Percentiles rank a stretch among this genome's conserved stretches.
Conservation (phyloP, 371 early-diverging fungal species). For the Paraphysoderma sedebokerense region DNA sequence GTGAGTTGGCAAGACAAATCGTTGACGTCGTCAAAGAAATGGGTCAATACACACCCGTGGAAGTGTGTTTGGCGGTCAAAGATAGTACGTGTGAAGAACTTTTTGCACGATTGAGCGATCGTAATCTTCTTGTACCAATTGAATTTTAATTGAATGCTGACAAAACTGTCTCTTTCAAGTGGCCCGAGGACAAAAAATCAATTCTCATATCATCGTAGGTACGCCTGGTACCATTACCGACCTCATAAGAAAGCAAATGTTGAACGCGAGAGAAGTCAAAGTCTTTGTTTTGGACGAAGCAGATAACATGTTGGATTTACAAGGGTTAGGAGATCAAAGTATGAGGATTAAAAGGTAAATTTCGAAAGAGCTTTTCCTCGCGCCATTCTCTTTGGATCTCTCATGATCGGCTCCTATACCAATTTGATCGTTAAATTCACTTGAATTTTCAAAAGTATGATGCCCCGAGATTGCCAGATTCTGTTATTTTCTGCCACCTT, state of each 20-base stretch:
- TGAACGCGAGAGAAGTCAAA: slow-evolving; percentile 33
- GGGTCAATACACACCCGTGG: slow-evolving; percentile 69
- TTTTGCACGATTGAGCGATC: too few relatives aligned
- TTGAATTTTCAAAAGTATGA: slow-evolving; percentile 15
- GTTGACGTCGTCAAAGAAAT: slow-evolving; percentile 74
- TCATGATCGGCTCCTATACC: too few relatives aligned
- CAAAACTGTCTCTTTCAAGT: too few relatives aligned
- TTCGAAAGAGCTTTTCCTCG: slow-evolving; percentile 5
- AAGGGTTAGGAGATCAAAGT: slow-evolving; percentile 67
- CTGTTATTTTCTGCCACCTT: slow-evolving; percentile 96
- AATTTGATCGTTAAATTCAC: not conserved
- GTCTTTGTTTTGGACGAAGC: slow-evolving; percentile 86
- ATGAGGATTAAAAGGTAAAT: slow-evolving; percentile 21
- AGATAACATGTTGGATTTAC: slow-evolving; percentile 83
- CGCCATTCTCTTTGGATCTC: not conserved
- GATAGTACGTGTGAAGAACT: too few relatives aligned
- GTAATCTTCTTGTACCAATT: too few relatives aligned
- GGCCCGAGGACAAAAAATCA: slow-evolving; percentile 27
- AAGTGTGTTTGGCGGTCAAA: slow-evolving; percentile 55
- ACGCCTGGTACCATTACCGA: slow-evolving; percentile 88
- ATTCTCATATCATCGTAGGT: slow-evolving; percentile 77
- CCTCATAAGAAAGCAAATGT: slow-evolving; percentile 34
- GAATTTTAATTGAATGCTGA: too few relatives aligned
- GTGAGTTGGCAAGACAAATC: slow-evolving; percentile 95
- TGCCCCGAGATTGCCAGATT: slow-evolving; percentile 55